phyloP scores from a whole-genome alignment of 2,329 filamentous ascomycete genomes.

The Chalara sp. region DNA sequence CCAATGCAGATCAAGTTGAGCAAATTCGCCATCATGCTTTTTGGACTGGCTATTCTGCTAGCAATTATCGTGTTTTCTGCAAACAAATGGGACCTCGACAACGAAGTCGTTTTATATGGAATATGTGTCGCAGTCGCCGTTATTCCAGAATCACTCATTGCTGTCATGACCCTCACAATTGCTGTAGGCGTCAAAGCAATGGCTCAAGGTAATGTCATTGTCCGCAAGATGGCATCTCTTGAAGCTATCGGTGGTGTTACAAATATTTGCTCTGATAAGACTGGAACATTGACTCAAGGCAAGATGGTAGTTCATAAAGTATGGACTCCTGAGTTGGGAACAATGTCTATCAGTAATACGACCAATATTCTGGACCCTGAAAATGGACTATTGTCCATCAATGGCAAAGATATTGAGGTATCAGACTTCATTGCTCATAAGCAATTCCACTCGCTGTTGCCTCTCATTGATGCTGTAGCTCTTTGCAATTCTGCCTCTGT shows the following conservation, averaged over 20 bases:
- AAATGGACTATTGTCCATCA: not conserved
- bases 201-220: constrained; percentile 57
- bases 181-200: constrained; percentile 59
- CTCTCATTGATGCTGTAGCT: not conserved
- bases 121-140: constrained; percentile 52
- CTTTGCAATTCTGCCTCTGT: not conserved
- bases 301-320: not conserved
- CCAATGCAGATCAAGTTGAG: constrained; percentile 80
- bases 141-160: constrained; percentile 60
- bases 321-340: not conserved
- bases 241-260: constrained; percentile 48
- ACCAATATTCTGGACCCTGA: not conserved
- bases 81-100: constrained; percentile 44
- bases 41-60: constrained; percentile 60
- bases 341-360: not conserved
- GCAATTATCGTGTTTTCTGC: constrained; percentile 56
- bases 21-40: constrained; percentile 77
- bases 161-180: constrained; percentile 65
- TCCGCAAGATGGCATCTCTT: constrained; percentile 57
- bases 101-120: constrained; percentile 43
- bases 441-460: not conserved
- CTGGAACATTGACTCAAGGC: not conserved
- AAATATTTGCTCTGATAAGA: not conserved
- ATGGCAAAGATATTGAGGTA: not conserved
- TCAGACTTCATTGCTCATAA: not conserved